phyloP scores from a whole-genome alignment of 2,329 filamentous ascomycete genomes.

The Elsinoe arachidis region DNA sequence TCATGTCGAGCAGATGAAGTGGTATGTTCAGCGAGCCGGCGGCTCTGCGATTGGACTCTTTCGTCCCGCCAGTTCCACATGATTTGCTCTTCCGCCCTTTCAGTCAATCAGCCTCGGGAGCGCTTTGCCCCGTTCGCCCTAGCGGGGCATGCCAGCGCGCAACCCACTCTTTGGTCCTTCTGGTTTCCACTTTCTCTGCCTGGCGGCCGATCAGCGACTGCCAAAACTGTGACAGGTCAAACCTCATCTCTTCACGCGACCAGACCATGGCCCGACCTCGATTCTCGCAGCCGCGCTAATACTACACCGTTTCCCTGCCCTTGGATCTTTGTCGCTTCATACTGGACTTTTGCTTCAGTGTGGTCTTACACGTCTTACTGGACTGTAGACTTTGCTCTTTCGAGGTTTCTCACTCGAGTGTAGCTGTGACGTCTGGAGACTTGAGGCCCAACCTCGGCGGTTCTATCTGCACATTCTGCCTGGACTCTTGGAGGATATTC shows the following conservation, averaged over 20 bases:
- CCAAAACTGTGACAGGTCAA: neutral
- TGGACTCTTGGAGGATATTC: neutral
- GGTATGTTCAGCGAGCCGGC: neutral
- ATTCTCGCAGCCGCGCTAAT: neutral
- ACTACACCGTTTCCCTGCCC: neutral
- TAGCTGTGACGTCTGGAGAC: neutral
- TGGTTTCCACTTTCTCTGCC: no score
- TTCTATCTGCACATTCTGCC: neutral
- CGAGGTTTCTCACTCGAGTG: neutral
- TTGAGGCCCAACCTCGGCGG: neutral
- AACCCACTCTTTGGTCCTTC: neutral
- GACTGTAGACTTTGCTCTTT: neutral
- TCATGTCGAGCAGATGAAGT: neutral
- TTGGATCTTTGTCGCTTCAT: neutral
- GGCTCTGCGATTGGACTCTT: neutral
- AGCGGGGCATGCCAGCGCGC: slow-evolving; percentile 2
- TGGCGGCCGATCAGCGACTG: neutral
- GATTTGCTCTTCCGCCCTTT: neutral
- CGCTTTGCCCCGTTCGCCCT: neutral
- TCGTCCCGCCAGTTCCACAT: no score
- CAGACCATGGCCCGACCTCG: neutral
- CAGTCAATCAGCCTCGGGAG: slow-evolving; percentile 1
- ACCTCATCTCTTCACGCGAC: slow-evolving; percentile 10
- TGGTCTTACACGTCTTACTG: neutral
- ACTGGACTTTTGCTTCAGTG: neutral